phyloP scores from a whole-genome alignment of 176 grass and related monocot species.

The Elymus sibiricus region DNA sequence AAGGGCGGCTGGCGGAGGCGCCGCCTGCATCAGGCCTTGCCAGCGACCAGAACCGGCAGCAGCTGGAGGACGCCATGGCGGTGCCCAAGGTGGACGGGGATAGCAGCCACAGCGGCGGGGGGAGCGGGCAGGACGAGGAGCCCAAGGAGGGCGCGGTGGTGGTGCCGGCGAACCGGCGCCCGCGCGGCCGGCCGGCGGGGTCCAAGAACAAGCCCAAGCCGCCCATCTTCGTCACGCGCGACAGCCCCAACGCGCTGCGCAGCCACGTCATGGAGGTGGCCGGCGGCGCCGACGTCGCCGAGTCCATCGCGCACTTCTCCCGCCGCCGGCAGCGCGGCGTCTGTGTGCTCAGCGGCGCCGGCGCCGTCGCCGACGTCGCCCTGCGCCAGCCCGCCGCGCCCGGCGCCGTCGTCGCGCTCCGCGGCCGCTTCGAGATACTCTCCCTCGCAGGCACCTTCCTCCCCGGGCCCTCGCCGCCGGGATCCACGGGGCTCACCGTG shows the following conservation, averaged over 20 bases:
- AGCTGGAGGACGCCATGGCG: no score
- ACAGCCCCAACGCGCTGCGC: constrained; percentile 62
- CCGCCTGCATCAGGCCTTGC: no score
- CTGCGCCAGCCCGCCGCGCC: constrained; percentile 74
- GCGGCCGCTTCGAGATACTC: no score
- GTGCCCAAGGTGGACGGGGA: no score
- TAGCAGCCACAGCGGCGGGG: no score
- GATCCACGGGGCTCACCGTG: no score
- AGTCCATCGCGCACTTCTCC: constrained; percentile 47
- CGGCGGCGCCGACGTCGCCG: constrained; percentile 43
- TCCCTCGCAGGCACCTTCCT: no score
- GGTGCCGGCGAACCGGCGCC: background rate
- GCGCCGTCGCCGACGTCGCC: constrained; percentile 62
- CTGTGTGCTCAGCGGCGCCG: constrained; percentile 77
- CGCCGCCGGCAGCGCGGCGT: constrained; percentile 61
- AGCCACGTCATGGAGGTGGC: constrained; percentile 64
- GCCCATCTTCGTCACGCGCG: constrained; percentile 52
- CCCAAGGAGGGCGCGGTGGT: background rate
- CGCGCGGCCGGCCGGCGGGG: constrained; percentile 18
- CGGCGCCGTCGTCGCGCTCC: no score
- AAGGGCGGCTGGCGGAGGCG: background rate
- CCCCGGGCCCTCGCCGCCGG: no score
- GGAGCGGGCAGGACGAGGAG: background rate
- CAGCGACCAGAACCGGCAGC: no score
- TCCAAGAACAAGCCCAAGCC: constrained; percentile 76